Conservation (phyloP, 176 grass and related monocot species). For the Sorghum bicolor region DNA sequence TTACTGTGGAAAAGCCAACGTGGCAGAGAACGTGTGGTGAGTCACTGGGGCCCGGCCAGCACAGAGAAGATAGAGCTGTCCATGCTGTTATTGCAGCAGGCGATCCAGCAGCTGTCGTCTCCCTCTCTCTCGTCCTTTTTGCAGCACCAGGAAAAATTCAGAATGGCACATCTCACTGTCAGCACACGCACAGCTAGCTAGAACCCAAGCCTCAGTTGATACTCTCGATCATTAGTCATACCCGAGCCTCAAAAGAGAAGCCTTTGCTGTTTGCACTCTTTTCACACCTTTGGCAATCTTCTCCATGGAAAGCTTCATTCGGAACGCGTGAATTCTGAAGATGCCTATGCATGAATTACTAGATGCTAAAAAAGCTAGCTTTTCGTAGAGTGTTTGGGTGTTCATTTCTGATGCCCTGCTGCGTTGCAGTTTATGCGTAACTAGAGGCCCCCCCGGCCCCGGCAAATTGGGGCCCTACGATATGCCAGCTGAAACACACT, state of each 20-base stretch:
- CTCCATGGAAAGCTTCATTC: not conserved
- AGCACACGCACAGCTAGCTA: not conserved
- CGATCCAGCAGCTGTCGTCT: constrained; percentile 21
- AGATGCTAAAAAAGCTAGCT: not conserved
- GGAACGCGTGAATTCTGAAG: not conserved
- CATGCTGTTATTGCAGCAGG: constrained; percentile 29
- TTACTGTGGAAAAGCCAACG: constrained; percentile 11
- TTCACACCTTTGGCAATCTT: not conserved
- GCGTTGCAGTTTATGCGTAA: not conserved
- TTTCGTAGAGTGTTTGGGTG: not conserved
- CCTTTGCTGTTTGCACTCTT: not conserved
- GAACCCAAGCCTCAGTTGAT: not conserved
- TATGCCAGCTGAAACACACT: constrained; percentile 37
- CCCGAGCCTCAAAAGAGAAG: not conserved
- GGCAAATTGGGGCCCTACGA: not conserved
- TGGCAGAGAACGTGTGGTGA: constrained; percentile 27
- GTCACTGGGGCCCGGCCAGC: not conserved
- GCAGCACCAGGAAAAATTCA: constrained; percentile 2
- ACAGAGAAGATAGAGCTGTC: constrained; percentile 39
- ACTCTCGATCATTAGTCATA: no score
- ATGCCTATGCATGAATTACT: not conserved
- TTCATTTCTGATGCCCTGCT: not conserved
- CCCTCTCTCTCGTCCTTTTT: constrained; percentile 20
- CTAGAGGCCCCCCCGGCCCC: not conserved
- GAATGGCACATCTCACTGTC: not conserved